A percentile compares a stretch with the other conserved stretches of the same genome.
These are phyloP conservation scores for Colletotrichum salicis DNA, from an alignment of 2,329 filamentous ascomycete genomes.

Conservation along the genomic window DNA sequence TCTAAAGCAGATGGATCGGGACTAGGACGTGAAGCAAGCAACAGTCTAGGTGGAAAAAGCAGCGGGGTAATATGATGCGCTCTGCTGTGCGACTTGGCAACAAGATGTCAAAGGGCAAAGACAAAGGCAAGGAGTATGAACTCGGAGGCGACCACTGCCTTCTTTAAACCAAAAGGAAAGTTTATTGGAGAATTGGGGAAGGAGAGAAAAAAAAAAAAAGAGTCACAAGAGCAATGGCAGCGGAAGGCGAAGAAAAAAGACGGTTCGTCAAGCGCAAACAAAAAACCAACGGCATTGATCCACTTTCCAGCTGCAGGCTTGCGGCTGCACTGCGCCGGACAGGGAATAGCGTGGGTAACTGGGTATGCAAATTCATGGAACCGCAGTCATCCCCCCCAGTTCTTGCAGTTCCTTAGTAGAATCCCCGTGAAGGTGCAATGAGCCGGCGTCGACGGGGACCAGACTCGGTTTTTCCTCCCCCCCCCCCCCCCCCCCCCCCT, in stretches of 20 bases:
- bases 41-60: background rate
- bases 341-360: conserved; percentile 30
- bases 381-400: conserved; percentile 31
- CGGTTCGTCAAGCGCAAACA: conserved; percentile 30
- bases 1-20: background rate
- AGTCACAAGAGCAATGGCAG: conserved; percentile 29
- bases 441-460: background rate
- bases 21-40: background rate
- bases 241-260: conserved; percentile 7
- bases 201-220: conserved; percentile 2
- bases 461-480: background rate
- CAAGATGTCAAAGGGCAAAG: background rate
- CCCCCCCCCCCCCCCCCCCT: too few species aligned
- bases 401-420: background rate
- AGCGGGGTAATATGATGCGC: background rate
- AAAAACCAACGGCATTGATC: conserved; percentile 21
- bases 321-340: conserved; percentile 29
- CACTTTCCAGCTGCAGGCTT: conserved; percentile 33
- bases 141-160: background rate
- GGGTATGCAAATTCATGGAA: conserved; percentile 7
- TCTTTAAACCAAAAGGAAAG: conserved; percentile 22
- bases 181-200: conserved; percentile 17
- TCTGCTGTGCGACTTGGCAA: background rate
- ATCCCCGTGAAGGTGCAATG: background rate
- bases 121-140: background rate